Base-by-base conservation (phyloP, 108 stramenopile genomes). In the Fistulifera solaris region DNA sequence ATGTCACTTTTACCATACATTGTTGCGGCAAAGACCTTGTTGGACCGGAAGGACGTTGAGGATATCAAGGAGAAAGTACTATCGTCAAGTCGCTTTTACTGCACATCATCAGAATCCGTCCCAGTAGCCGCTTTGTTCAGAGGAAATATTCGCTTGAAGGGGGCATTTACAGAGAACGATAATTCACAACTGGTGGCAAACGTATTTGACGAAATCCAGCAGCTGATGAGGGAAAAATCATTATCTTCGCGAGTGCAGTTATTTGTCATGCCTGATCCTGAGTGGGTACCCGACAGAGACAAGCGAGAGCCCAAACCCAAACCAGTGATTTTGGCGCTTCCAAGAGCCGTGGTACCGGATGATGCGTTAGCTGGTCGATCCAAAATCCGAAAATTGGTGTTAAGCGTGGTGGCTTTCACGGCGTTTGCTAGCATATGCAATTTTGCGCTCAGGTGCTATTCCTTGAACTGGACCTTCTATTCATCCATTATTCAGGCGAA, bases 391-490 rank as follows among this genome's bases (percentile, higher is more conserved):
- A 3, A 8, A 8, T 8, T 44, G 23, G 4, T 41, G 10, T 24
- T 1, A 21, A 62, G 12, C 65, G 75, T 42, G 52, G 31, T 35
- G 31, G 8, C 31, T 35, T 3, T 35, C 31, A 35, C 8, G 31
- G 31, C 31, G 3, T 8, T 35, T 35, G 3, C 6, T 3, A 35
- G 31, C 31, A 8, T 35, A 35, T 3, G 31, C 31, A 35, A 35
- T 8, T 86, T 81, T 52, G 69, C 85, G 1, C 42, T 90, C 2
- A 49, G 61, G 13, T 62, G 64, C 0, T 81, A 58, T 61, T 75
- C 83, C 17, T 52, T 86, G 49, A 90, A 90, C 56, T 68, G 80
- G 38, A 25, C 42, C 2, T 84, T 90, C 45, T 87, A 84, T 67
- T 59, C 79, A 43, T 47, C 81, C 13, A 28, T 86, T 18, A 62